Evolutionary conservation across 2,329 filamentous ascomycete species (phyloP).

Genomic region (Trichoderma pleuroti): DNA sequence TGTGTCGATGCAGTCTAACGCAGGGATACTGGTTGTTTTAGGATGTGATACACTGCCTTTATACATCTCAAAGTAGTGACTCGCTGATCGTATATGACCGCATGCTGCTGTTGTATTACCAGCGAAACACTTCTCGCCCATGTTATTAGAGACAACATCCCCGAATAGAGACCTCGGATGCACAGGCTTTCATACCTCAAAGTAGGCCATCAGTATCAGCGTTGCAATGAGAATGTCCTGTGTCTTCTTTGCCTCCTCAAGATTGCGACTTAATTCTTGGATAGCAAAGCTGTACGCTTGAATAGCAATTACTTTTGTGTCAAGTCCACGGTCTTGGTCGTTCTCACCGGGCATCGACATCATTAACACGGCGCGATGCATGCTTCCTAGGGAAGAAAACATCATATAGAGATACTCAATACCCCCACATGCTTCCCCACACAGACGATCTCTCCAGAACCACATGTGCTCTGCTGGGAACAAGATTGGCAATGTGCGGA

Average conservation of each 20-base stretch:
- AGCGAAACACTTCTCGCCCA: neutral
- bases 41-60: neutral
- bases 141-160: neutral
- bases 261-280: neutral
- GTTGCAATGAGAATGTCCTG: neutral
- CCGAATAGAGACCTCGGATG: neutral
- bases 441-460: conserved; percentile 11
- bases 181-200: neutral
- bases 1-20: neutral
- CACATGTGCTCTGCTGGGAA: neutral
- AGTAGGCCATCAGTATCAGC: conserved; percentile 8
- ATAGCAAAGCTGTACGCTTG: neutral
- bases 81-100: neutral
- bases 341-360: neutral
- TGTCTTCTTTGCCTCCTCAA: conserved; percentile 3
- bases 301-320: neutral
- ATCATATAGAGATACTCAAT: conserved; percentile 8
- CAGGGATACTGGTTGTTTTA: neutral
- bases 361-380: neutral
- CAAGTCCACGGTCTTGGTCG: neutral
- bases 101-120: neutral
- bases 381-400: conserved; percentile 7
- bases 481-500: conserved; percentile 1
- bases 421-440: conserved; percentile 14
- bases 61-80: conserved; percentile 2